A percentile compares a stretch with the other conserved stretches of the same genome.
These are phyloP conservation scores for Capsaspora owczarzaki DNA, from an alignment of 78 protist species.

Conservation along the genomic window DNA sequence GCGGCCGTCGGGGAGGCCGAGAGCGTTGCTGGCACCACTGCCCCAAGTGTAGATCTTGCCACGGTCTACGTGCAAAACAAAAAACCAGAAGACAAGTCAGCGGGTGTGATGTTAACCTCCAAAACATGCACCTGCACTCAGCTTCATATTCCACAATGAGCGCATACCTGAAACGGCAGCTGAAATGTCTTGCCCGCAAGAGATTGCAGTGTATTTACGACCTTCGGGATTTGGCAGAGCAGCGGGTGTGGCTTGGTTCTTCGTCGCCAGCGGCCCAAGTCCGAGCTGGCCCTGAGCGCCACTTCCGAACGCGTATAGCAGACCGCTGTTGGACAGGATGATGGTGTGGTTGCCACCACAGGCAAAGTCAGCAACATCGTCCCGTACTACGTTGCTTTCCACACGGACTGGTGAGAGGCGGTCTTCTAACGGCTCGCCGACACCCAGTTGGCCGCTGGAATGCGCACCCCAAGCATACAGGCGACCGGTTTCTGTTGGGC, in stretches of 20 bases:
- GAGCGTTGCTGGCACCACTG: neutral
- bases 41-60: neutral
- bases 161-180: neutral
- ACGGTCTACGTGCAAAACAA: neutral
- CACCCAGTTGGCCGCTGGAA: neutral
- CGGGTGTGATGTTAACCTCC: neutral
- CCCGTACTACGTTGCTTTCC: too few relatives aligned
- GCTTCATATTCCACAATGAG: neutral
- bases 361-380: too few relatives aligned
- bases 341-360: neutral
- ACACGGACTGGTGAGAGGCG: too few relatives aligned
- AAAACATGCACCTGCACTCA: neutral
- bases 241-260: neutral
- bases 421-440: neutral
- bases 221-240: neutral
- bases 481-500: neutral
- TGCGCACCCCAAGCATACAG: neutral
- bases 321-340: neutral
- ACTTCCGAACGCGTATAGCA: neutral
- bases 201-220: neutral
- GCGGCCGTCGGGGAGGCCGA: neutral
- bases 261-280: neutral
- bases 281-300: constrained; percentile 24
- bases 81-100: neutral
- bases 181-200: neutral